Base-by-base conservation (phyloP, 192 early-diverging fungal genomes). In the Linnemannia exigua region DNA sequence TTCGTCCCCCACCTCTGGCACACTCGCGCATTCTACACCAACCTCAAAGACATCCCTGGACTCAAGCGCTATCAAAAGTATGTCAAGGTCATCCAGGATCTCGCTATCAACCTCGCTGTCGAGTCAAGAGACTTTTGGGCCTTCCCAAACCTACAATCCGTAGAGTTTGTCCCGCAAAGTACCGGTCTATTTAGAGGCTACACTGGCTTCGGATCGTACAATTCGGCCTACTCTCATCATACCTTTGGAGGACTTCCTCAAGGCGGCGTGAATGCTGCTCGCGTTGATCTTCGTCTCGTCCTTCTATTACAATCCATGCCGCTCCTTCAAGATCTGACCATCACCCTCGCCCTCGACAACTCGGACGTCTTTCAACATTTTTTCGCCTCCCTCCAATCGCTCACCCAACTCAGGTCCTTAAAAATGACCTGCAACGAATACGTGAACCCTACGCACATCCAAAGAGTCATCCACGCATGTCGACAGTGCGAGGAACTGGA, bases 51-150 rank as follows among this genome's bases (percentile, higher is more conserved):
- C 37, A 74, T 74, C 54, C 73, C 50, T 0, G 73, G 73, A 14
- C 73, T 74, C 73, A 74, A 74, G 22, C 73, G 73, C 52, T 74
- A 74, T 37, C 73, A 75, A 22, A 31, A 75, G 17, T 44, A 75
- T 63, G 54, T 75, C 73, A 75, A 75, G 28, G 73, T 75, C 54
- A 75, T 75, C 73, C 36, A 75, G 52, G 54, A 75, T 11, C 25
- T 75, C 73, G 31, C 73, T 41, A 75, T 75, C 54, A 75, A 75
- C 73, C 73, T 75, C 54, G 73, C 73, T 11, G 73, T 75, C n/a
- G 73, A 75, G 22, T 75, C 73, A 54, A 75, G 73, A 63, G 73
- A 75, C 54, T 41, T 63, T 63, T 75, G 73, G 73, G 50, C 31
- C 54, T 75, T 75, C 73, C 73, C 73, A 28, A 75, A 75, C 54